Base-by-base conservation (phyloP, 371 early-diverging fungal species). In the Ordospora colligata region DNA sequence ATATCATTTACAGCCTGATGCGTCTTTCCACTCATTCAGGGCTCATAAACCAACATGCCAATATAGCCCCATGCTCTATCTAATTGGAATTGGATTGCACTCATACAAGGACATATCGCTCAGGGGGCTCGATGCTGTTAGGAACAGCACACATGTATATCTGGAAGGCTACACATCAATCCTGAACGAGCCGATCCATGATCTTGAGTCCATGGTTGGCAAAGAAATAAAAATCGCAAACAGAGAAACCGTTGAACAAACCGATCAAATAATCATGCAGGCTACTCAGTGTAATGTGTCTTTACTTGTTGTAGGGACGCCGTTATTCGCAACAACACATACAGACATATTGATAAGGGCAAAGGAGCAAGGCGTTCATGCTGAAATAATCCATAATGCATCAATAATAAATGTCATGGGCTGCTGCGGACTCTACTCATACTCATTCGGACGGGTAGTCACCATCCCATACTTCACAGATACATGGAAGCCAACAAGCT, bases 321-420 rank as follows among this genome's bases (percentile, higher is more conserved):
- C 99, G 4, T 54, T 71, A 74, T 91, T 94, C 44, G 99, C 99
- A 14, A 99, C 99, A 2, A 99, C 99, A 0, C 99, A 99, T 84
- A 91, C 94, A 2, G 99, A 97, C 83, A 87, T 99, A 19, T 89
- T 94, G 12, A 86, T 94, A 69, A 91, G 97, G 25, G 96, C 96
- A 7, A 88, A 89, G 76, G 92, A 96, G 78, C 86, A 88, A 52
- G 80, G 83, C 32, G 91, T 97, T 76, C 87, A 88, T 11, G 91
- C 93, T 27, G 87, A 89, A 62, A 88, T 90, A 19, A 91, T 97
- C 67, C 97, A 97, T 86, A 99, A 99, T 83, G 93, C 96, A 27
- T 94, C 95, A 23, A 95, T 99, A 82, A 91, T 95, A 91, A 96
- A 94, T 83, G 96, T 95, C 3, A 88, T 94, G 47, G 97, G 99